phyloP scores from a whole-genome alignment of 2,329 filamentous ascomycete species.

The Clonostachys rosea region DNA sequence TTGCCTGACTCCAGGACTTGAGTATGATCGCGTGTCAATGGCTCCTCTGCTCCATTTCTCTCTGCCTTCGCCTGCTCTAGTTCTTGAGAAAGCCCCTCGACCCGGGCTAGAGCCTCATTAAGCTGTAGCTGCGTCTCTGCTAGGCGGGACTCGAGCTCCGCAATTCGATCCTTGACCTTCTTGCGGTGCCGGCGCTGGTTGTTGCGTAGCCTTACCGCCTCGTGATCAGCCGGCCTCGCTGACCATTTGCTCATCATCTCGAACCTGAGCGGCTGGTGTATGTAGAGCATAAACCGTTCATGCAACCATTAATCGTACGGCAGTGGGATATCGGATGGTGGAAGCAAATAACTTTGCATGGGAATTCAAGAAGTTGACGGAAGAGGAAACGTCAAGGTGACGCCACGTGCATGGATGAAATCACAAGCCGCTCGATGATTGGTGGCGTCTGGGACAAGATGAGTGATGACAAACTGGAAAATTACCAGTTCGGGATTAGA shows the following conservation, averaged over 20 bases:
- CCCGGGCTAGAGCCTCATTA: neutral
- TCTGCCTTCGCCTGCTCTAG: neutral
- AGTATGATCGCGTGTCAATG: no score
- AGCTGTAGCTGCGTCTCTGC: slow-evolving; percentile 8
- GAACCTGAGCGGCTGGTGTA: no score
- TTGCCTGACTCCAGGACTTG: no score
- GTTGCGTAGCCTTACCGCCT: slow-evolving; percentile 35
- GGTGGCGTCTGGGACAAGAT: no score
- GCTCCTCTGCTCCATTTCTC: no score
- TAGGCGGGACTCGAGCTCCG: slow-evolving; percentile 15
- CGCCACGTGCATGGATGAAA: no score
- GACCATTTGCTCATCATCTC: slow-evolving; percentile 15
- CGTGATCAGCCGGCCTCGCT: slow-evolving; percentile 17
- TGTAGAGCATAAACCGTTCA: no score
- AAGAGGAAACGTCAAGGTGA: neutral
- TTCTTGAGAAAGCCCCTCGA: slow-evolving; percentile 3
- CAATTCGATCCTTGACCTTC: slow-evolving; percentile 30
- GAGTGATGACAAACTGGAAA: slow-evolving; percentile 3
- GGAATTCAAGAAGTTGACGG: neutral
- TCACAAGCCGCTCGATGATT: no score
- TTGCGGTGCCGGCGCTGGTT: slow-evolving; percentile 47
- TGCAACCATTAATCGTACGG: no score
- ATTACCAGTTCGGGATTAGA: slow-evolving; percentile 4
- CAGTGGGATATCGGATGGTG: neutral
- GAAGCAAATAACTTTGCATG: neutral